Evolutionary conservation across 2,329 filamentous ascomycete species (phyloP), one percentile per base, ranked within the genome.

Genomic region (Xylaria arbuscula): DNA sequence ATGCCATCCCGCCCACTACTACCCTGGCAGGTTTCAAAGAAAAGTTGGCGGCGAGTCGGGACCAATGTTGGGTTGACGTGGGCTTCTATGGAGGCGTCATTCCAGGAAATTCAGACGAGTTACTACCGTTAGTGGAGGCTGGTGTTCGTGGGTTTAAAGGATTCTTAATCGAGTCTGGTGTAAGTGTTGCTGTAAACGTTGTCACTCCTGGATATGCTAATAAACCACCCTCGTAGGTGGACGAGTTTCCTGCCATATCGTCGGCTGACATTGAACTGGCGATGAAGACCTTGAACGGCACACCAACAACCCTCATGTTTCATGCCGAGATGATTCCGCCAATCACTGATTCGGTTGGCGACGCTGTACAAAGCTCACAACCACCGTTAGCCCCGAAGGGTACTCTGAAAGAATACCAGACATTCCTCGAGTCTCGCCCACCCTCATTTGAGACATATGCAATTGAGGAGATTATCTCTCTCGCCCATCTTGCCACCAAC

Each of bases 321-420:
- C 96, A 99, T 78, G 96, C 96, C 65, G 96, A 99, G 81, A 98
- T 98, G 94, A 90, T 97, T 13, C 94, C 95, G n/a, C 93, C 93
- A 19, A 92, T 94, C 72, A 83, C 92, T 58, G 88, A 89, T 72
- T 94, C 93, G 0, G 92, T 94, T 1, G 92, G 92, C 62, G 93
- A 96, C 78, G 89, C 89, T 32, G 89, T 93, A 3, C 91, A 93
- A 75, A 81, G 82, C 32, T 92, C 92, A 0, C 84, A 87, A 7
- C 88, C 93, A 19, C 92, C 93, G 0, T 82, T 92, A 7, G 88
- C 87, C 0, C 93, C 93, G 3, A 85, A 86, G 34, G 93, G 93
- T 17, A 89, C 91, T 11, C 83, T 94, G 32, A 90, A 90, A 62
- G 85, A 90, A 36, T 99, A 99, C 83, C 88, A 89, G 70, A 98